Percentiles rank a stretch among this genome's conserved stretches.
Evolutionary conservation across 352 stramenopile genomes (phyloP).

Genomic region (Discostella stelligera): DNA sequence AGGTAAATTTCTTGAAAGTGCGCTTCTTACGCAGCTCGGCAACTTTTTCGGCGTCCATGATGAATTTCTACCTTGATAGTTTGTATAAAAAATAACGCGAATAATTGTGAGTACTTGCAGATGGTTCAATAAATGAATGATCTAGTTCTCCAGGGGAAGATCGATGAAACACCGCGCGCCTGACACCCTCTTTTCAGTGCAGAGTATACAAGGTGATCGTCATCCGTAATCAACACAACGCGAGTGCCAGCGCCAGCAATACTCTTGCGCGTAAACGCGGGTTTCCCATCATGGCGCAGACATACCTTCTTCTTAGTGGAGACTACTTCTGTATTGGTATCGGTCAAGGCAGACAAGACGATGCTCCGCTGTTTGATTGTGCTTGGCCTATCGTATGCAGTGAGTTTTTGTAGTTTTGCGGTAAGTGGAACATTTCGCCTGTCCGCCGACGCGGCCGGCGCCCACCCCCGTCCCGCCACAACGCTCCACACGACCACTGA

Average conservation of each 20-base stretch:
- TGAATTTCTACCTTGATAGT: slow-evolving; percentile 13
- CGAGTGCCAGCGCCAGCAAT: background rate
- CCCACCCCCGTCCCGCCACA: background rate
- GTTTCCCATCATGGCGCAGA: background rate
- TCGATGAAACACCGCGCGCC: background rate
- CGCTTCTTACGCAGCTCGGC: slow-evolving; percentile 98
- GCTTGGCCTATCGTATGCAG: background rate
- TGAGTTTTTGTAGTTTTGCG: background rate
- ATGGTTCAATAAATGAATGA: background rate
- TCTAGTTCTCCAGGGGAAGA: background rate
- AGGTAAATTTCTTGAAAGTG: slow-evolving; percentile 99
- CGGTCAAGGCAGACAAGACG: too few relatives aligned
- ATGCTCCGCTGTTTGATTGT: too few relatives aligned
- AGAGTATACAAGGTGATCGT: background rate
- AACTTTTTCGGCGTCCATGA: slow-evolving; percentile 87
- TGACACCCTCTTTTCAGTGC: background rate
- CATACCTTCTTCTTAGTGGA: background rate
- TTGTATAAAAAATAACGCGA: background rate
- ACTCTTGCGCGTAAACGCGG: background rate
- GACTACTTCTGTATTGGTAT: background rate
- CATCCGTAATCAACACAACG: background rate
- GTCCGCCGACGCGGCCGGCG: background rate
- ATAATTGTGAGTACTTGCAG: background rate
- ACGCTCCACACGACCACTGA: too few relatives aligned
- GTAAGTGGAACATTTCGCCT: background rate